Evolutionary conservation across 768 basidiomycete species (phyloP).

Genomic region (Russula sp.): DNA sequence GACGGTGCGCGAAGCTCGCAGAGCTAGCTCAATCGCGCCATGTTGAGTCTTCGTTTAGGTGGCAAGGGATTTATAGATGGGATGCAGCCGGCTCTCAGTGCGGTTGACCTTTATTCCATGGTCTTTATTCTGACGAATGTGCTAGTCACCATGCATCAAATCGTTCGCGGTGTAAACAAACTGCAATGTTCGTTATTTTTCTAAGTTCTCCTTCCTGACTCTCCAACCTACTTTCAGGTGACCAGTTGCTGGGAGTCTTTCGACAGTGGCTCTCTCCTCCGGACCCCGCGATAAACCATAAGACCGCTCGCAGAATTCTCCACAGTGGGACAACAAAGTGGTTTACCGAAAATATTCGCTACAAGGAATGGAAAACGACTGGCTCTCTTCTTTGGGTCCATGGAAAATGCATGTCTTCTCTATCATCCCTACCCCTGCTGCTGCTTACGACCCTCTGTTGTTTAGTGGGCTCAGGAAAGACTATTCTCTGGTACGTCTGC

Average conservation of each 20-base stretch:
- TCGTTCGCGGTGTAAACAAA: neutral
- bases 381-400: conserved; percentile 17
- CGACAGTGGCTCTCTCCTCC: conserved; percentile 20
- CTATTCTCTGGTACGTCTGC: conserved; percentile 11
- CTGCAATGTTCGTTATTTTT: conserved; percentile 1
- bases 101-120: neutral
- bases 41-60: conserved; percentile 1
- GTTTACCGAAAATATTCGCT: conserved; percentile 9
- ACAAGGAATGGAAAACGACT: conserved; percentile 13
- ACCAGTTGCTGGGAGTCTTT: conserved; percentile 5
- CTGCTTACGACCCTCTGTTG: neutral
- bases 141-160: conserved; percentile 5
- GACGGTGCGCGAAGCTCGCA: conserved; percentile 4
- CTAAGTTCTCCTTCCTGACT: neutral
- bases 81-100: conserved; percentile 14
- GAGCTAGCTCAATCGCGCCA: neutral
- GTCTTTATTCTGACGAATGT: neutral
- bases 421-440: too few species aligned
- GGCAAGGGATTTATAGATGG: conserved; percentile 1
- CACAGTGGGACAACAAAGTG: conserved; percentile 15
- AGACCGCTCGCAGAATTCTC: conserved; percentile 1
- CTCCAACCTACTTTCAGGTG: neutral
- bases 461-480: conserved; percentile 22
- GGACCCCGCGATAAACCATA: conserved; percentile 13
- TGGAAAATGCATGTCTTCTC: conserved; percentile 9